phyloP scores from a whole-genome alignment of 108 stramenopile genomes.

The Aurantiochytrium sp. region DNA sequence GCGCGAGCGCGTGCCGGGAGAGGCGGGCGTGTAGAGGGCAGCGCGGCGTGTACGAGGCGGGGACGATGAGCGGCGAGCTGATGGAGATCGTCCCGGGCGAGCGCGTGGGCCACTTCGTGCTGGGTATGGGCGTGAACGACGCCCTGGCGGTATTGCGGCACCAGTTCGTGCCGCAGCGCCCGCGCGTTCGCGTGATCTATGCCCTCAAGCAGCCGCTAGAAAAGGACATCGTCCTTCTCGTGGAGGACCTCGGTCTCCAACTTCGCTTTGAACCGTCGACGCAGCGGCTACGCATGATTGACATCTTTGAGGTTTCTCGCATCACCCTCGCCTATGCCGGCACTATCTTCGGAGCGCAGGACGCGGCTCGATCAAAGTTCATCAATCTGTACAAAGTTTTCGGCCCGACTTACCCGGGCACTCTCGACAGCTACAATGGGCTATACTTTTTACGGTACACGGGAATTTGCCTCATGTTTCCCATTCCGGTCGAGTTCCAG shows the following conservation, averaged over 20 bases:
- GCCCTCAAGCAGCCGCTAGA: neutral
- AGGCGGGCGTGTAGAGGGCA: neutral
- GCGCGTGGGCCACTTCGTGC: neutral
- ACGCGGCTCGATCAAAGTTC: neutral
- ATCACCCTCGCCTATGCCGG: neutral
- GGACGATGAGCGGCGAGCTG: neutral
- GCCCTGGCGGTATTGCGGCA: neutral
- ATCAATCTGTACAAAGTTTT: neutral
- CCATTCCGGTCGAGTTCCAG: neutral
- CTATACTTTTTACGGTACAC: neutral
- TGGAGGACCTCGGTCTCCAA: neutral
- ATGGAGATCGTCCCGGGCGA: neutral
- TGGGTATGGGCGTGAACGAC: constrained; percentile 16
- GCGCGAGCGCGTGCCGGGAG: too few relatives aligned
- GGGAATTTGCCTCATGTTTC: constrained; percentile 5
- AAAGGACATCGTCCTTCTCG: neutral
- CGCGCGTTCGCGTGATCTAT: neutral
- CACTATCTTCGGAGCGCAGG: neutral
- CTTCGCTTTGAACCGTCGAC: neutral
- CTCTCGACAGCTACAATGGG: neutral
- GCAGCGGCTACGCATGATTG: neutral
- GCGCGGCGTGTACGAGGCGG: neutral
- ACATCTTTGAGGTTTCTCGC: neutral
- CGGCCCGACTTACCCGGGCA: neutral
- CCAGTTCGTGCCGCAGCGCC: neutral